Conservation (phyloP, 2,329 filamentous ascomycete genomes). For the Drechslerella dactyloides region DNA sequence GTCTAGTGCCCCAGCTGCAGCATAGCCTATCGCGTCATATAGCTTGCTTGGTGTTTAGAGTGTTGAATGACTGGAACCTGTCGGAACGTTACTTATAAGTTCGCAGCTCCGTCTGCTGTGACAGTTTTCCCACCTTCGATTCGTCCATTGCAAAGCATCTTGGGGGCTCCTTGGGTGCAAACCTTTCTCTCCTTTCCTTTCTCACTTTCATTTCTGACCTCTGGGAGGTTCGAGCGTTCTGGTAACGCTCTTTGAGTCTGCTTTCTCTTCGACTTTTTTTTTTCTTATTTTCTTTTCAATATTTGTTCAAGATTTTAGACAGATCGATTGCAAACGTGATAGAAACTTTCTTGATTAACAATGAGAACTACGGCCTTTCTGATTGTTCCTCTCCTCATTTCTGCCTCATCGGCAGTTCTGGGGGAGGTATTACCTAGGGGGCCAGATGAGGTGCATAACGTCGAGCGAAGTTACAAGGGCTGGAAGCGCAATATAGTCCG, state of each 20-base stretch:
- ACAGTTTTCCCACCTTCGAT: slow-evolving; percentile 5
- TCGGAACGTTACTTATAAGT: neutral
- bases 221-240: slow-evolving; percentile 47
- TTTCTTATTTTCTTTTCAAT: slow-evolving; percentile 3
- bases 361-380: slow-evolving; percentile 36
- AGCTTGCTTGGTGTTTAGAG: neutral
- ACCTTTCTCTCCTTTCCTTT: slow-evolving; percentile 8
- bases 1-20: no score
- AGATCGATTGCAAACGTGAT: neutral
- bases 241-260: slow-evolving; percentile 31
- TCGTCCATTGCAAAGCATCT: neutral
- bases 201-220: slow-evolving; percentile 35
- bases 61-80: neutral
- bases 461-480: neutral
- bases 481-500: neutral
- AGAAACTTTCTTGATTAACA: slow-evolving; percentile 9
- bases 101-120: neutral
- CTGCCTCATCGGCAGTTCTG: slow-evolving; percentile 15
- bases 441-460: neutral
- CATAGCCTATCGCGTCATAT: no score
- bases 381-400: slow-evolving; percentile 36
- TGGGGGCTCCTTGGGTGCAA: neutral
- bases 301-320: neutral
- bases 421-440: neutral
- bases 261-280: slow-evolving; percentile 10